Percentiles rank a stretch among this genome's conserved stretches.
Conservation (phyloP, 805 yeast species). For the Lachancea meyersii region DNA sequence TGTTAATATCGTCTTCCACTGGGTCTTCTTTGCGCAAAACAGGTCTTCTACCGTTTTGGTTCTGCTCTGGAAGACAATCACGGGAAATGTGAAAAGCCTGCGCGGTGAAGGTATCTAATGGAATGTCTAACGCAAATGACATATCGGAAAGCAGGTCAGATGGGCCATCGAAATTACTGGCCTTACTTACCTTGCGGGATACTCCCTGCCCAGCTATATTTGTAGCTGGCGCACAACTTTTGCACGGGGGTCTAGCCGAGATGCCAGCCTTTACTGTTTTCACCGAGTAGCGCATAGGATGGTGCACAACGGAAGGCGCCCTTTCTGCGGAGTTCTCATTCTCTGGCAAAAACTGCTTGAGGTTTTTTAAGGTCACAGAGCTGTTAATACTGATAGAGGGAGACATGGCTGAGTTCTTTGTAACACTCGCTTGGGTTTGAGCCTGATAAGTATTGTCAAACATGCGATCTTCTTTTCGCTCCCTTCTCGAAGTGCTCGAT, state of each 20-base stretch:
- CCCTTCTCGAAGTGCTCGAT: conserved; percentile 23
- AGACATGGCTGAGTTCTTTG: conserved; percentile 14
- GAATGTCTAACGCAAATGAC: conserved; percentile 28
- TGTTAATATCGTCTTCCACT: conserved; percentile 17
- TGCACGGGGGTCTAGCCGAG: conserved; percentile 15
- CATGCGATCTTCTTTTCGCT: neutral
- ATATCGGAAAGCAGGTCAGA: conserved; percentile 25
- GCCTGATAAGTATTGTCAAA: neutral
- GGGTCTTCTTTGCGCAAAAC: conserved; percentile 5
- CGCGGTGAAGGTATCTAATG: conserved; percentile 25
- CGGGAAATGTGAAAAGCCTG: conserved; percentile 27
- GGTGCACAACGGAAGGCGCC: conserved; percentile 1
- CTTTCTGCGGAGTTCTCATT: neutral
- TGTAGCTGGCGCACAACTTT: conserved; percentile 2
- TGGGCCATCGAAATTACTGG: conserved; percentile 4
- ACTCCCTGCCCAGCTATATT: conserved; percentile 6
- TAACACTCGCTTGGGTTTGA: neutral
- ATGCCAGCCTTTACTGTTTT: conserved; percentile 6
- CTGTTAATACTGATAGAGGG: conserved; percentile 24
- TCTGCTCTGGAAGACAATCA: conserved; percentile 12
- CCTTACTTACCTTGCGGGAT: conserved; percentile 6
- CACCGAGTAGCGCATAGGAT: neutral
- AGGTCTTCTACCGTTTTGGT: conserved; percentile 2
- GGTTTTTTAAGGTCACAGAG: conserved; percentile 26
- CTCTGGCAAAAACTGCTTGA: conserved; percentile 20